Base-by-base conservation (phyloP, 1,284 basidiomycete species). In the Stereum hirsutum region DNA sequence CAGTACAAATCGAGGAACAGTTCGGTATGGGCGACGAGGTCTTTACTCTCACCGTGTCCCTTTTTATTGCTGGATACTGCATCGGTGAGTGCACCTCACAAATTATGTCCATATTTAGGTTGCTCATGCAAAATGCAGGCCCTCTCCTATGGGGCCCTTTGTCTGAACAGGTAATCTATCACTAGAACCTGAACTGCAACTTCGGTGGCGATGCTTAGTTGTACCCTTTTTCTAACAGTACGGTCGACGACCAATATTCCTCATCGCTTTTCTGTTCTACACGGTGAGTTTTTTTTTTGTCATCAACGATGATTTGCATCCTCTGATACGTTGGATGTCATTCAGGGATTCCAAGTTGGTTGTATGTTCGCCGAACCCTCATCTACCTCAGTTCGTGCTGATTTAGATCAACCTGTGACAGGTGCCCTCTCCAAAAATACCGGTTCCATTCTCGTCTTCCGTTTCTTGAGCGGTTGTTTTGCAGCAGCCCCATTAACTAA, bases 261-360 rank as follows among this genome's bases (percentile, higher is more conserved):
- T 93, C 44, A 53, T 75, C 39, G 63, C 81, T 3, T 86, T 86
- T 57, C 55, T 81, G 44, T 62, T 76, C 19, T 89, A 86, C 62
- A 70, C 70, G 17, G 74, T 76, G 46, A 21, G 62, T 54, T 38
- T 14, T 11, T 19, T 54, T 38, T 14, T 11, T 19, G 15, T 26
- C 19, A 17, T 43, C 10, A 3, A 26, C 28, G 14, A 10, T 44
- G 2, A 7, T 11, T 19, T 23, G 19, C 24, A 15, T 37, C 21
- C 23, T 43, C 43, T 33, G 11, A 24, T 6, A 26, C 17, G 44
- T 35, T 15, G 24, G 19, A 39, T n/a, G 14, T 34, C 4, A 15
- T 25, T 10, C 31, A 72, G 70, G 56, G 64, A 23, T 84, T 85
- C 55, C 79, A 83, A 64, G 57, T 84, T 34, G 83, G 75, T 5